phyloP scores from a whole-genome alignment of 306 rosid species.

The Rubus parviflorus region DNA sequence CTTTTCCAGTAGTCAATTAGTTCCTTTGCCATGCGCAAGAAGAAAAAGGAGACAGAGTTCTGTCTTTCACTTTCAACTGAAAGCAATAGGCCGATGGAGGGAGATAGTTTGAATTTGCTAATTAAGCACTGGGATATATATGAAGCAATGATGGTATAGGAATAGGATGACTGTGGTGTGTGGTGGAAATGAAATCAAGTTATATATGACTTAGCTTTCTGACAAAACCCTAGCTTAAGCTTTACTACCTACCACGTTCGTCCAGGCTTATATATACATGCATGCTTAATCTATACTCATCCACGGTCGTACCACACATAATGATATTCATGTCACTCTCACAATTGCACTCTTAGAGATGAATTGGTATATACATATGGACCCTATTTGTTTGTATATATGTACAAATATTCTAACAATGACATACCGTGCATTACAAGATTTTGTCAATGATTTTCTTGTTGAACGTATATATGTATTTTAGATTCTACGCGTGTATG shows the following conservation, averaged over 20 bases:
- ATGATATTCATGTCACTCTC: neutral
- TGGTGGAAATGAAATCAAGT: neutral
- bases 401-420: neutral
- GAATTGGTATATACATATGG: neutral
- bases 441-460: neutral
- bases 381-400: neutral
- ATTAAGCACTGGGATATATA: neutral
- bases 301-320: neutral
- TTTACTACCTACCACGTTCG: neutral
- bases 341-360: neutral
- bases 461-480: neutral
- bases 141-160: neutral
- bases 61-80: neutral
- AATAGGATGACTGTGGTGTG: neutral
- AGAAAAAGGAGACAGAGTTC: neutral
- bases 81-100: neutral
- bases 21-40: neutral
- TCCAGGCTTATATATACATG: neutral
- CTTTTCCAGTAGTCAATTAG: neutral
- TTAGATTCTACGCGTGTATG: too few relatives aligned
- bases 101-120: neutral
- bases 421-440: neutral
- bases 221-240: too few relatives aligned
- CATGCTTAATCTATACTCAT: neutral
- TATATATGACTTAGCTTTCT: neutral